These are phyloP conservation scores for Xylaria grammica DNA, from an alignment of 495 filamentous ascomycete species.

Conservation along the genomic window DNA sequence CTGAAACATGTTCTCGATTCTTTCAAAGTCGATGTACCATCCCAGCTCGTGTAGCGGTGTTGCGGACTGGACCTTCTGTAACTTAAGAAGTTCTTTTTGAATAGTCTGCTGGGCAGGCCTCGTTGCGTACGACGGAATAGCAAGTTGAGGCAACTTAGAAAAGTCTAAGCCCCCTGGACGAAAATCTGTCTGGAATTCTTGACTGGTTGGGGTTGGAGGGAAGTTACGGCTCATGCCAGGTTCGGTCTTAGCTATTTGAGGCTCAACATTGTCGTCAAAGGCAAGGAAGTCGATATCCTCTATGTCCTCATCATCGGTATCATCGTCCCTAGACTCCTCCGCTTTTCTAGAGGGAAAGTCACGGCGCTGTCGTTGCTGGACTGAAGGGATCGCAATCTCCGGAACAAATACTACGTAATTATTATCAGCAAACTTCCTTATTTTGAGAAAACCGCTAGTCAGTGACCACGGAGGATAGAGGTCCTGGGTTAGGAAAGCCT, in stretches of 20 bases:
- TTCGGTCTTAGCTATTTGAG: neutral
- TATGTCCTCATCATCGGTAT: conserved; percentile 56
- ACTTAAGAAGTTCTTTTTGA: conserved; percentile 62
- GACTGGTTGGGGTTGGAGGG: conserved; percentile 1
- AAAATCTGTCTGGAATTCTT: conserved; percentile 55
- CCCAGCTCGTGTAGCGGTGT: conserved; percentile 73
- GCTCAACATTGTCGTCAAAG: conserved; percentile 38
- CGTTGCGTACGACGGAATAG: conserved; percentile 73
- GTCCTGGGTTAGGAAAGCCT: neutral
- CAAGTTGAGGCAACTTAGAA: conserved; percentile 60
- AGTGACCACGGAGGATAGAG: neutral
- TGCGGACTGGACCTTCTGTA: conserved; percentile 66
- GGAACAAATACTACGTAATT: conserved; percentile 24
- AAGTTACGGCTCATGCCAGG: neutral
- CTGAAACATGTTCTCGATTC: conserved; percentile 75
- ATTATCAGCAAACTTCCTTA: neutral
- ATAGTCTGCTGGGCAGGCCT: conserved; percentile 65
- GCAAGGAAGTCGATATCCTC: conserved; percentile 59
- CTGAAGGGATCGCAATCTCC: conserved; percentile 26
- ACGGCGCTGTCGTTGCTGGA: neutral
- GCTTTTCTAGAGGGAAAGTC: neutral
- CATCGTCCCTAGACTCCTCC: conserved; percentile 32
- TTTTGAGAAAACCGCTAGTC: neutral
- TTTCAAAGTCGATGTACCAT: conserved; percentile 76
- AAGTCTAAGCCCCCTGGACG: conserved; percentile 65